phyloP scores from a whole-genome alignment of 768 basidiomycete species.

The Psilocybe tampanensis region DNA sequence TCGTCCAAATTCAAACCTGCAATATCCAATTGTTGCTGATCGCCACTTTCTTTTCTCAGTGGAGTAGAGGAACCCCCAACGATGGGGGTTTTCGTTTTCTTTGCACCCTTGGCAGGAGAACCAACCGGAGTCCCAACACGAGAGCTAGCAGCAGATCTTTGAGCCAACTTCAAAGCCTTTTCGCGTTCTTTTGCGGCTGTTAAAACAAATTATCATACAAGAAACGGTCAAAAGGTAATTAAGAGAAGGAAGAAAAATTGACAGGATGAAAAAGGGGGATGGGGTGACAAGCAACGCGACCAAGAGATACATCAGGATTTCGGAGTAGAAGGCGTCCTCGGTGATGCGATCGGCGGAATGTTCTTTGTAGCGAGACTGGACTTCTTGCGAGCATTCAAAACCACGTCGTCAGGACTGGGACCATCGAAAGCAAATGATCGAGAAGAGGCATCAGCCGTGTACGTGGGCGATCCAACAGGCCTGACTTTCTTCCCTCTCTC shows the following conservation, averaged over 20 bases:
- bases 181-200: slow-evolving; percentile 82
- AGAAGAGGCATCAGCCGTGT: slow-evolving; percentile 11
- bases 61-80: slow-evolving; percentile 41
- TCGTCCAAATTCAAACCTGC: slow-evolving; percentile 67
- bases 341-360: slow-evolving; percentile 19
- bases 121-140: slow-evolving; percentile 46
- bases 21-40: slow-evolving; percentile 71
- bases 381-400: slow-evolving; percentile 78
- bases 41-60: slow-evolving; percentile 35
- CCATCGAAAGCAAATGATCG: slow-evolving; percentile 70
- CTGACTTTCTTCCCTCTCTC: slow-evolving; percentile 23
- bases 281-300: no score
- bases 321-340: slow-evolving; percentile 20
- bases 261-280: slow-evolving; percentile 22
- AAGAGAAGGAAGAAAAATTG: slow-evolving; percentile 16
- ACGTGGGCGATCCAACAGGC: slow-evolving; percentile 38
- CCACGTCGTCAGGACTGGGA: slow-evolving; percentile 91
- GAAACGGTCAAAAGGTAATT: slow-evolving; percentile 24
- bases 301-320: slow-evolving; percentile 19
- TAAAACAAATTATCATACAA: slow-evolving; percentile 39
- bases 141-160: slow-evolving; percentile 47
- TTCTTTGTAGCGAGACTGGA: slow-evolving; percentile 41
- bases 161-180: slow-evolving; percentile 64
- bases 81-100: slow-evolving; percentile 41
- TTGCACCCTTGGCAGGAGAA: slow-evolving; percentile 43